These are phyloP conservation scores for Pichia deserticola DNA, from an alignment of 805 yeast species.

Conservation along the genomic window DNA sequence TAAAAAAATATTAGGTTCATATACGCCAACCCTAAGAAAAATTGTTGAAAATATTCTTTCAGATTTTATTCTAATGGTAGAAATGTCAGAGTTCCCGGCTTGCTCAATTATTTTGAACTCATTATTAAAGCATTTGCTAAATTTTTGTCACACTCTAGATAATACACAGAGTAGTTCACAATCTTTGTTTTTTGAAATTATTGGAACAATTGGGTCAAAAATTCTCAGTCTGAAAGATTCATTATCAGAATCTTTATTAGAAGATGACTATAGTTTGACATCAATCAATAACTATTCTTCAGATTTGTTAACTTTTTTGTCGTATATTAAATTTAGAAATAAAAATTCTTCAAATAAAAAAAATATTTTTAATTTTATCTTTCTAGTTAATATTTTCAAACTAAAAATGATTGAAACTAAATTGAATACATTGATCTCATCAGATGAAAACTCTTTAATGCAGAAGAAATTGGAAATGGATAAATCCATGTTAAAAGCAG, in stretches of 20 bases:
- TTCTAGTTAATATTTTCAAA: not conserved
- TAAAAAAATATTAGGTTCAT: conserved; percentile 25
- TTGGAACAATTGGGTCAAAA: conserved; percentile 53
- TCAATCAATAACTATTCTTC: not conserved
- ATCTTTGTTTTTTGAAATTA: conserved; percentile 46
- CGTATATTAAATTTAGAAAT: not conserved
- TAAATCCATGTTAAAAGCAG: not conserved
- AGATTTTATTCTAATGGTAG: conserved; percentile 46
- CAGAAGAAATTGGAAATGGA: not conserved
- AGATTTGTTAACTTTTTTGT: not conserved
- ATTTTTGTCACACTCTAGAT: conserved; percentile 31
- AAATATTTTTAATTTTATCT: not conserved
- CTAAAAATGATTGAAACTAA: not conserved
- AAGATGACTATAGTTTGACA: not conserved
- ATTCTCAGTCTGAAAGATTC: conserved; percentile 31
- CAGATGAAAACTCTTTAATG: not conserved
- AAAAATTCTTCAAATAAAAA: not conserved
- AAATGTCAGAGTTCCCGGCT: conserved; percentile 56
- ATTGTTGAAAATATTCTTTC: conserved; percentile 46
- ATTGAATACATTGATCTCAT: not conserved
- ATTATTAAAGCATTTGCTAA: not conserved
- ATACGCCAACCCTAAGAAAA: conserved; percentile 28
- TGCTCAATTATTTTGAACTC: conserved; percentile 41
- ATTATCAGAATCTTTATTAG: not conserved
- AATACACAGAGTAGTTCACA: conserved; percentile 35